Percentiles rank a stretch among this genome's conserved stretches.
These are phyloP conservation scores for Nepenthes gracilis DNA, from an alignment of 148 eudicot species.

Conservation along the genomic window DNA sequence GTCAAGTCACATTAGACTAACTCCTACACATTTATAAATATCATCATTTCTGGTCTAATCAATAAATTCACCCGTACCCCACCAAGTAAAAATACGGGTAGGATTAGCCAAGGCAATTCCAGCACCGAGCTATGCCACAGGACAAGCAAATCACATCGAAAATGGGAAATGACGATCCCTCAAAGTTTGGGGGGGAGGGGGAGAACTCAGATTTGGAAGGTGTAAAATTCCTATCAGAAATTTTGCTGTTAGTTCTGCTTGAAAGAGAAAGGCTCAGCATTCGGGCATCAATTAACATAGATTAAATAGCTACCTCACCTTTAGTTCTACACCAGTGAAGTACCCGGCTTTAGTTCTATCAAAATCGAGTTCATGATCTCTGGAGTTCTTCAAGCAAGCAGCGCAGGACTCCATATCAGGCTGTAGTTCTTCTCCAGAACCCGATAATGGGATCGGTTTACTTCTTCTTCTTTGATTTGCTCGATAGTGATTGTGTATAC, in stretches of 20 bases:
- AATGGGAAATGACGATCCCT: too few relatives aligned
- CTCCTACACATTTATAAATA: too few relatives aligned
- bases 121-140: too few relatives aligned
- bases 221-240: not conserved
- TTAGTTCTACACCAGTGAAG: not conserved
- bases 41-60: too few relatives aligned
- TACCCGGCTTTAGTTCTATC: not conserved
- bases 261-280: constrained; percentile 1
- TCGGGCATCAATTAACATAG: not conserved
- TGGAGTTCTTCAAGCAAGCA: not conserved
- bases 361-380: not conserved
- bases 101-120: too few relatives aligned
- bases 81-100: too few relatives aligned
- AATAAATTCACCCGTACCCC: too few relatives aligned
- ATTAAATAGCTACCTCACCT: not conserved
- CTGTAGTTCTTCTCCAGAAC: constrained; percentile 10
- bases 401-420: constrained; percentile 12
- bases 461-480: constrained; percentile 83
- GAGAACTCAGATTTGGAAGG: not conserved
- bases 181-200: too few relatives aligned
- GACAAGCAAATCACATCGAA: too few relatives aligned
- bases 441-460: constrained; percentile 17
- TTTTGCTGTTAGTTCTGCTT: not conserved
- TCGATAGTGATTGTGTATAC: constrained; percentile 54
- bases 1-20: too few relatives aligned